A percentile compares a stretch with the other conserved stretches of the same genome.
phyloP scores from a whole-genome alignment of 2,329 filamentous ascomycete species.

The Aspergillus unguis region DNA sequence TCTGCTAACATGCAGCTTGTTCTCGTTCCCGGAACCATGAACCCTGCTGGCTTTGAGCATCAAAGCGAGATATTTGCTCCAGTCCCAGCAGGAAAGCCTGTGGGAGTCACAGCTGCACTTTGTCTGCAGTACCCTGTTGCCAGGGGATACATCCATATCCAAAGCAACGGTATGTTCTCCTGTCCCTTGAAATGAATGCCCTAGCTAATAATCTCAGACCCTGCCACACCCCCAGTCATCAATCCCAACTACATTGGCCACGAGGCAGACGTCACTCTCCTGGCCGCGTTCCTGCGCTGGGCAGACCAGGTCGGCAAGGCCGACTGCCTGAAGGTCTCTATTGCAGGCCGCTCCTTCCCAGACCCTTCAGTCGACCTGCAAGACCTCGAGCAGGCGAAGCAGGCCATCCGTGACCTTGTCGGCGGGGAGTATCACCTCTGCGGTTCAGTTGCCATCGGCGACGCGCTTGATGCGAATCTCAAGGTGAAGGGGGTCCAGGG shows the following conservation, averaged over 20 bases:
- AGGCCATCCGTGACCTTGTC: constrained; percentile 14
- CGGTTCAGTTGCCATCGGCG: constrained; percentile 31
- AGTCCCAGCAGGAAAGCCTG: background rate
- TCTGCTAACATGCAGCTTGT: constrained; percentile 5
- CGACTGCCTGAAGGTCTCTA: background rate
- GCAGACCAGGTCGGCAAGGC: constrained; percentile 15
- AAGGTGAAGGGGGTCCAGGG: constrained; percentile 27
- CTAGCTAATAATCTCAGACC: constrained; percentile 9
- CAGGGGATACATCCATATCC: constrained; percentile 21
- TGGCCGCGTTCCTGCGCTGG: constrained; percentile 20
- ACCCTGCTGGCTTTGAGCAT: constrained; percentile 10
- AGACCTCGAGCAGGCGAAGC: constrained; percentile 13
- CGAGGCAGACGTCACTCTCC: constrained; percentile 17
- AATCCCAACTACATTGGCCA: constrained; percentile 19
- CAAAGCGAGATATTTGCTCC: constrained; percentile 9
- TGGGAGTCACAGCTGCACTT: constrained; percentile 14
- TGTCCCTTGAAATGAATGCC: too few species aligned
- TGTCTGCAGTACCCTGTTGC: constrained; percentile 23
- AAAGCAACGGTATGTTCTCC: background rate
- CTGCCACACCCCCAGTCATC: constrained; percentile 15
- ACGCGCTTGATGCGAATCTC: constrained; percentile 27
- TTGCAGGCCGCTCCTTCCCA: constrained; percentile 12
- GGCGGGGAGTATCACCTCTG: constrained; percentile 16
- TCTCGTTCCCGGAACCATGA: background rate
- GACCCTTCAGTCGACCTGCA: constrained; percentile 13